Evolutionary conservation across 1,284 basidiomycete species (phyloP).

Genomic region (Moesziomyces globuligerus): DNA sequence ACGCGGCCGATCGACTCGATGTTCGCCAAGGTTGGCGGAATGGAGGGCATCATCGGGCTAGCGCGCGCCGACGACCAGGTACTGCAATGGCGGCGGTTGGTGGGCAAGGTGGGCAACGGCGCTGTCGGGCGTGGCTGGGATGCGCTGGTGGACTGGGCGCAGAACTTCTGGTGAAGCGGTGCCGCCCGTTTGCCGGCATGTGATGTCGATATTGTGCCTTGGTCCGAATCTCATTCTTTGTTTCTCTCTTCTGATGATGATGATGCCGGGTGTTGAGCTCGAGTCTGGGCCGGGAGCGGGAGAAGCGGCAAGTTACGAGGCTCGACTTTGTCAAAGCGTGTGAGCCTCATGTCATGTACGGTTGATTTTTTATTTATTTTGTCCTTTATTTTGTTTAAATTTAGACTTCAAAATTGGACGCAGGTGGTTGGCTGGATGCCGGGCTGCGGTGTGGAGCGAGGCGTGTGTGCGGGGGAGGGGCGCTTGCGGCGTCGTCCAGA

Average conservation of each 20-base stretch:
- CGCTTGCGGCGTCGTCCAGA: too few relatives aligned
- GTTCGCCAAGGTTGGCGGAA: conserved; percentile 49
- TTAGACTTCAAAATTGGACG: background rate
- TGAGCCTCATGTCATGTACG: too few relatives aligned
- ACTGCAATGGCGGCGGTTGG: conserved; percentile 49
- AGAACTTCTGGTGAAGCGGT: conserved; percentile 42
- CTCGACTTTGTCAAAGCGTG: background rate
- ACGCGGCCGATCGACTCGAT: conserved; percentile 37
- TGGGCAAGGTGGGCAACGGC: conserved; percentile 54
- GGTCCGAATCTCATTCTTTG: background rate
- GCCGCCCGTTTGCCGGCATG: background rate
- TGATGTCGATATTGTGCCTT: background rate
- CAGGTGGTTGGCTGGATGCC: background rate
- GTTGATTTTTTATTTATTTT: too few relatives aligned
- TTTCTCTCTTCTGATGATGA: background rate
- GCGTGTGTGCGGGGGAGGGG: too few relatives aligned
- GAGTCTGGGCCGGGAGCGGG: background rate
- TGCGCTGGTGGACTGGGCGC: conserved; percentile 51
- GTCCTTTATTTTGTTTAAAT: too few relatives aligned
- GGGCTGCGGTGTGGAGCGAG: background rate
- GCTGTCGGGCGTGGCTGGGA: conserved; percentile 55
- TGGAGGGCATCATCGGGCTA: conserved; percentile 54
- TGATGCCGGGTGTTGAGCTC: background rate
- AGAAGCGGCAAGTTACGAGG: background rate
- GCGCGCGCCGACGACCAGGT: conserved; percentile 53